A percentile compares a stretch with the other conserved stretches of the same genome.
Evolutionary conservation across 352 stramenopile species (phyloP).

Genomic region (Phytophthora cactorum): DNA sequence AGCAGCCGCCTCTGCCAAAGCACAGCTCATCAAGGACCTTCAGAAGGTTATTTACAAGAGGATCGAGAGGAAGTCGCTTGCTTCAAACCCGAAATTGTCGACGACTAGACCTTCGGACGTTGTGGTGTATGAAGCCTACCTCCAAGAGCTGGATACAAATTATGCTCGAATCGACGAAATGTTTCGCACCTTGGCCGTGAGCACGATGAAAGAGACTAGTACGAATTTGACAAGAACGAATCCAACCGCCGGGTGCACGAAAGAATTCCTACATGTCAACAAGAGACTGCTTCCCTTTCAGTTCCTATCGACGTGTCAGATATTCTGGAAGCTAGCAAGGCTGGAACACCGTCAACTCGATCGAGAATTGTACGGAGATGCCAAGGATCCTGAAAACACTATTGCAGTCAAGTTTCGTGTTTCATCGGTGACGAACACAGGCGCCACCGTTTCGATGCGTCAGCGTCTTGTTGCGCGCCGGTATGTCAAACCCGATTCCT

Average conservation of each 20-base stretch:
- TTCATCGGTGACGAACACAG: not conserved
- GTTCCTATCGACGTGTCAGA: not conserved
- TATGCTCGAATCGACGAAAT: constrained; percentile 22
- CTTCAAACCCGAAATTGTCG: too few species aligned
- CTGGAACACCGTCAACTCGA: not conserved
- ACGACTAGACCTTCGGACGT: not conserved
- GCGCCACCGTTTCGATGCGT: not conserved
- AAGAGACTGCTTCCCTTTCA: constrained; percentile 4
- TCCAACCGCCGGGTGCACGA: not conserved
- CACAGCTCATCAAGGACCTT: constrained; percentile 14
- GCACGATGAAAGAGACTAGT: not conserved
- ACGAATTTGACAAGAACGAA: not conserved
- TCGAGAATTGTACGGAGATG: not conserved
- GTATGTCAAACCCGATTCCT: not conserved
- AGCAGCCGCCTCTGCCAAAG: not conserved
- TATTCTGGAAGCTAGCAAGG: not conserved
- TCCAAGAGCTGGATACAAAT: constrained; percentile 12
- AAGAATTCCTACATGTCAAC: constrained; percentile 3
- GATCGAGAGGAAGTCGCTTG: not conserved
- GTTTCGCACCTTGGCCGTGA: not conserved
- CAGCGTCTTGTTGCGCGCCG: not conserved
- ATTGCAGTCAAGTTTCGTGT: constrained; percentile 6
- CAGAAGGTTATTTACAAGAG: constrained; percentile 1
- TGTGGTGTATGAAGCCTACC: not conserved
- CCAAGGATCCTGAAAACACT: constrained; percentile 3